Evolutionary conservation across 805 yeast genomes (phyloP).

Genomic region (Candida methanosorbosa): DNA sequence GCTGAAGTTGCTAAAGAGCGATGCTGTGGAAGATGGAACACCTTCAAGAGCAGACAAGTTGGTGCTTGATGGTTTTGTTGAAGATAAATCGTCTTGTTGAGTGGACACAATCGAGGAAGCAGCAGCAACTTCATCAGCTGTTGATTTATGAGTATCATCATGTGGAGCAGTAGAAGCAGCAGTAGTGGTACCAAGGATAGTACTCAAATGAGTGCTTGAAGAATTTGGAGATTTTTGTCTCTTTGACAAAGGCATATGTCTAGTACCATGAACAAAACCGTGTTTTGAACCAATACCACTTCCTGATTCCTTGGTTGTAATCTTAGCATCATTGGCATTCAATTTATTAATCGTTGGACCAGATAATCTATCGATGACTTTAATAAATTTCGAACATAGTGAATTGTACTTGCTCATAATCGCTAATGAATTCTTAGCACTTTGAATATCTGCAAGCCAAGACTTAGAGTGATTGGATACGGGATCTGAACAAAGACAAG

Average conservation of each 20-base stretch:
- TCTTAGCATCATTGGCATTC: background rate
- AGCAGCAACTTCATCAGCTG: background rate
- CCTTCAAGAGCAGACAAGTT: slow-evolving; percentile 2
- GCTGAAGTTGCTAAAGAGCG: slow-evolving; percentile 9
- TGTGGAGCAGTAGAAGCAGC: background rate
- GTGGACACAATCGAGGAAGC: too few species aligned
- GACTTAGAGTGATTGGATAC: slow-evolving; percentile 30
- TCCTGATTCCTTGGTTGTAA: background rate
- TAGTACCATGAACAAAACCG: background rate
- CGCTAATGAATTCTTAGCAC: slow-evolving; percentile 30
- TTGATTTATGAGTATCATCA: background rate
- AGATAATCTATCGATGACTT: slow-evolving; percentile 35
- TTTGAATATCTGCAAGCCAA: slow-evolving; percentile 36
- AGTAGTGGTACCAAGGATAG: background rate
- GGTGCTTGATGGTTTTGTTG: too few species aligned
- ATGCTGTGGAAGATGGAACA: slow-evolving; percentile 9
- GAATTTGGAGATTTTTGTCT: slow-evolving; percentile 2
- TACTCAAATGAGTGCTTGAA: slow-evolving; percentile 1
- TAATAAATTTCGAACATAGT: slow-evolving; percentile 35
- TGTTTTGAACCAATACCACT: background rate
- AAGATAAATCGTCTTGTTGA: too few species aligned
- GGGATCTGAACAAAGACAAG: slow-evolving; percentile 44
- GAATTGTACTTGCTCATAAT: slow-evolving; percentile 33
- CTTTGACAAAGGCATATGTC: slow-evolving; percentile 1
- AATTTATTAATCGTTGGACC: slow-evolving; percentile 1